phyloP scores from a whole-genome alignment of 2,329 filamentous ascomycete species.

The Aspergillus pseudoviridinutans region DNA sequence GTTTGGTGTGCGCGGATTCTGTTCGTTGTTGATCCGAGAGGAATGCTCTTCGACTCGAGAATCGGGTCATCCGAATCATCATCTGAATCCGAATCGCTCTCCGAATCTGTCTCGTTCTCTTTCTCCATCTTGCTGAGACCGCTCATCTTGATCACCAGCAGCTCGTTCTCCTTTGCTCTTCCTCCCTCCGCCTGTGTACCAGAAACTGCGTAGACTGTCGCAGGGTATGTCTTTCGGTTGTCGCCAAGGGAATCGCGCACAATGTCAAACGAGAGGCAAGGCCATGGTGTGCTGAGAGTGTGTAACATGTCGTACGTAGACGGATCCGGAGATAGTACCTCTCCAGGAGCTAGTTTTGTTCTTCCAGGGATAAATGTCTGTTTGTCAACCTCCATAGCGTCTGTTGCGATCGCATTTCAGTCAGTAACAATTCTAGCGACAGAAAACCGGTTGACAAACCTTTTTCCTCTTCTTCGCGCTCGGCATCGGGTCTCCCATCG shows the following conservation, averaged over 20 bases:
- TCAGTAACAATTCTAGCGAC: slow-evolving; percentile 10
- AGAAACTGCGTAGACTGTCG: slow-evolving; percentile 89
- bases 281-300: slow-evolving; percentile 90
- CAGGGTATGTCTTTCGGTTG: slow-evolving; percentile 86
- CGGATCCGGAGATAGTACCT: slow-evolving; percentile 84
- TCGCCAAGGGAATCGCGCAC: slow-evolving; percentile 81
- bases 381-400: slow-evolving; percentile 89
- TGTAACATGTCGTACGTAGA: slow-evolving; percentile 99
- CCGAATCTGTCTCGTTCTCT: slow-evolving; percentile 63
- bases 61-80: slow-evolving; percentile 80
- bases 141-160: slow-evolving; percentile 96
- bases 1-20: slow-evolving; percentile 84
- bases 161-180: slow-evolving; percentile 78
- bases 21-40: slow-evolving; percentile 83
- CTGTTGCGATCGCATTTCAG: slow-evolving; percentile 32
- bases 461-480: slow-evolving; percentile 82
- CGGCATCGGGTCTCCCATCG: slow-evolving; percentile 85
- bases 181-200: slow-evolving; percentile 84
- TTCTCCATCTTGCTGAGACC: slow-evolving; percentile 83
- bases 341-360: slow-evolving; percentile 83
- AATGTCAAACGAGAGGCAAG: slow-evolving; percentile 93
- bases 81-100: slow-evolving; percentile 66
- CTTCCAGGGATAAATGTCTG: slow-evolving; percentile 94
- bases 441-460: slow-evolving; percentile 44
- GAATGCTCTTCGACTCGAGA: slow-evolving; percentile 86